Evolutionary conservation across 208 protist genomes (phyloP).

Genomic region (Naegleria gruberi): DNA sequence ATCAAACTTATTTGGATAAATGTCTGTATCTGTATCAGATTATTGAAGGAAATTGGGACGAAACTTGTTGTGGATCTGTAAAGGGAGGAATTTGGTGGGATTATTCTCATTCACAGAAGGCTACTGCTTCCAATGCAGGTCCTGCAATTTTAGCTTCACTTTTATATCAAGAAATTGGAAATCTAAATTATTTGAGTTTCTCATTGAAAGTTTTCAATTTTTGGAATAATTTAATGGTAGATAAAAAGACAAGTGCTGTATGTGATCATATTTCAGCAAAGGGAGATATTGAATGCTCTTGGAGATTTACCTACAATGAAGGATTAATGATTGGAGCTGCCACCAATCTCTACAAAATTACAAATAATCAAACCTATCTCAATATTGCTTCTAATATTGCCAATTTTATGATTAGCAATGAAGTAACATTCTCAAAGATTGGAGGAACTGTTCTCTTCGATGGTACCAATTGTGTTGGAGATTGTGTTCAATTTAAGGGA

Average conservation of each 20-base stretch:
- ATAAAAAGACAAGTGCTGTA: neutral
- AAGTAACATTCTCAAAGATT: neutral
- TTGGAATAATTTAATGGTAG: neutral
- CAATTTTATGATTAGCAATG: neutral
- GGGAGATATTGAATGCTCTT: neutral
- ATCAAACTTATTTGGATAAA: neutral
- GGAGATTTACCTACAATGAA: constrained; percentile 15
- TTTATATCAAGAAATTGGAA: neutral
- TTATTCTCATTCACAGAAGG: neutral
- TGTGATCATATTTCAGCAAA: neutral
- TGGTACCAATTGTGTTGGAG: neutral
- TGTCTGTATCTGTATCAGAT: neutral
- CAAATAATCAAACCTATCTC: neutral
- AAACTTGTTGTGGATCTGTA: neutral
- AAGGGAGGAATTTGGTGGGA: constrained; percentile 14
- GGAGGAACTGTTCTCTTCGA: neutral
- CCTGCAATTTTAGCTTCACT: neutral
- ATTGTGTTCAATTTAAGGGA: constrained; percentile 10
- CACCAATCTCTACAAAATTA: neutral
- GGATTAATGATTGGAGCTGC: constrained; percentile 10
- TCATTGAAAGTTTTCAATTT: neutral
- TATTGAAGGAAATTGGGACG: neutral
- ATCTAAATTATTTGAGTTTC: neutral
- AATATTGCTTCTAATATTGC: neutral
- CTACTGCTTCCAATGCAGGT: constrained; percentile 8